Percentiles rank a stretch among this genome's conserved stretches.
Evolutionary conservation across 441 rosid species (phyloP).

Genomic region (Rhodomyrtus psidioides): DNA sequence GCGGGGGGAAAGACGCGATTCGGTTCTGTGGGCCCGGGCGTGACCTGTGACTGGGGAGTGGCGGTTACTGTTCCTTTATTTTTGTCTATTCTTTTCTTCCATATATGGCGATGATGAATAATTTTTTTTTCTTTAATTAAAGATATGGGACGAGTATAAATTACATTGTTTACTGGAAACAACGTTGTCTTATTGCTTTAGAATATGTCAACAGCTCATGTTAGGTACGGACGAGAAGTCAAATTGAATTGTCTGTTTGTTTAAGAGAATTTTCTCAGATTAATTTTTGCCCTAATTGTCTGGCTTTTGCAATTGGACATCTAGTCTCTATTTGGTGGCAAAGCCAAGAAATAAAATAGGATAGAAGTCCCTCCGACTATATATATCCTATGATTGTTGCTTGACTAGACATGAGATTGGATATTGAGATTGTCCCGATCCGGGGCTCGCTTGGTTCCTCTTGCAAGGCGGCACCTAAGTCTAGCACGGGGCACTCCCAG

Average conservation of each 20-base stretch:
- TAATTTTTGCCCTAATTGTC: background rate
- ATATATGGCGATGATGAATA: background rate
- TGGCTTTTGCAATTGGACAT: background rate
- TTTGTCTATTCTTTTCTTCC: background rate
- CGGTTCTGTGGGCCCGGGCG: slow-evolving; percentile 12
- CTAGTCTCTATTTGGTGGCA: background rate
- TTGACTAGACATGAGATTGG: background rate
- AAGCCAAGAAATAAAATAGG: background rate
- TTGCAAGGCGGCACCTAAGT: background rate
- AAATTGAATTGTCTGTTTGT: background rate
- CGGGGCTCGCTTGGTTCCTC: background rate
- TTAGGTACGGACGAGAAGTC: background rate
- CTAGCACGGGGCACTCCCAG: background rate
- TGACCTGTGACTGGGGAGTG: background rate
- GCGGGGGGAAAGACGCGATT: slow-evolving; percentile 5
- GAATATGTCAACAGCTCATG: background rate
- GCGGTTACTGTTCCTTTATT: background rate
- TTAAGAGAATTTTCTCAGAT: background rate
- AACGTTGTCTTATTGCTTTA: background rate
- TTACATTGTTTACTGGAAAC: background rate
- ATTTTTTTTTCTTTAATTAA: background rate
- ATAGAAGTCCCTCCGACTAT: background rate
- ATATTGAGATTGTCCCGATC: background rate
- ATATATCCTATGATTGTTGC: background rate
- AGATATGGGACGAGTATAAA: background rate